phyloP scores from a whole-genome alignment of 495 filamentous ascomycete genomes.

The Melanomma pulvis-pyrius region DNA sequence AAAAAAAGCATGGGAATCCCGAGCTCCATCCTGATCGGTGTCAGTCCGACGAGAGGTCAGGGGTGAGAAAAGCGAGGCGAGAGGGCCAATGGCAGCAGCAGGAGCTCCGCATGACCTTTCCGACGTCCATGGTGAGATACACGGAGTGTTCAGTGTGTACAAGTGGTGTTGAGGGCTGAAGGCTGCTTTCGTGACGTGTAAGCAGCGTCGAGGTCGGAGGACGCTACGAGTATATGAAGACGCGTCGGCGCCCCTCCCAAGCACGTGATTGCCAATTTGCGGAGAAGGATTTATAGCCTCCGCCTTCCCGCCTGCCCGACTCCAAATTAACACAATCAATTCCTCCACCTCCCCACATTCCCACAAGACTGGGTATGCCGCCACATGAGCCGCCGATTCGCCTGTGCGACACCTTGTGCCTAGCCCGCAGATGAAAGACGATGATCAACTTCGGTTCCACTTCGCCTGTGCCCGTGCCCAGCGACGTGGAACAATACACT shows the following conservation, averaged over 20 bases:
- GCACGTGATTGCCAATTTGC: constrained; percentile 23
- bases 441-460: background rate
- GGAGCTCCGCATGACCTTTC: background rate
- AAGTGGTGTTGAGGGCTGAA: background rate
- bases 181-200: background rate
- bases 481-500: background rate
- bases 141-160: background rate
- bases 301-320: constrained; percentile 29
- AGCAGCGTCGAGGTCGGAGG: background rate
- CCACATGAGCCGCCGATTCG: background rate
- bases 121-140: background rate
- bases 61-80: background rate
- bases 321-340: constrained; percentile 23
- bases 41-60: background rate
- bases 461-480: background rate
- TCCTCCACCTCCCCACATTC: constrained; percentile 3
- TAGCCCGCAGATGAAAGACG: background rate
- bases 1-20: too few species aligned
- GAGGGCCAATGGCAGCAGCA: constrained; percentile 21
- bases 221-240: constrained; percentile 21
- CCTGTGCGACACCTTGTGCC: background rate
- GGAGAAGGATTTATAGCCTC: constrained; percentile 7
- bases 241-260: constrained; percentile 10
- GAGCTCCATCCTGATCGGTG: constrained; percentile 5
- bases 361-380: background rate